Percentiles rank a stretch among this genome's conserved stretches.
These are phyloP conservation scores for Malus sylvestris DNA, from an alignment of 306 rosid genomes.

Conservation along the genomic window DNA sequence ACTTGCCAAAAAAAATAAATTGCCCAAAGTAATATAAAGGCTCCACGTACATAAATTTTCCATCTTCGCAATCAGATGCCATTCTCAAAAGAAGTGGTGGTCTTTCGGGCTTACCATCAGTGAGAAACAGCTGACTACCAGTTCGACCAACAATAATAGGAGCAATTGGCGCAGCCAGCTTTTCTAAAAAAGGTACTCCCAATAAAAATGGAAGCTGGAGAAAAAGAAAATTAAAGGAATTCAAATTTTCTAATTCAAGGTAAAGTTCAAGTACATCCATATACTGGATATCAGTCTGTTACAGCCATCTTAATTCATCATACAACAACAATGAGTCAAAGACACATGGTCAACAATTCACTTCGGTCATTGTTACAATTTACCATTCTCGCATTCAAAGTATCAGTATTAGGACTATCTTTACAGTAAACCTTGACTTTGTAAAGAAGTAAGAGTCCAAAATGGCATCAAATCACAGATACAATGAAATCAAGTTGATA, in stretches of 20 bases:
- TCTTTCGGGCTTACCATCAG: constrained; percentile 77
- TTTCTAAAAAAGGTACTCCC: constrained; percentile 79
- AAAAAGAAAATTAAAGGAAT: constrained; percentile 3
- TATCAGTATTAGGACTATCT: no score
- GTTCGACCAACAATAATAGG: constrained; percentile 78
- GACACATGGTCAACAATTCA: no score
- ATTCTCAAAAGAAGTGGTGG: constrained; percentile 90
- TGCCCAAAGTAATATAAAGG: not conserved
- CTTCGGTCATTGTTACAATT: no score
- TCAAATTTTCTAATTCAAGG: not conserved
- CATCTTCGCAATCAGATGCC: constrained; percentile 83
- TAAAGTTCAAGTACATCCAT: not conserved
- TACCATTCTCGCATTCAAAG: no score
- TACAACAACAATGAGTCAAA: not conserved
- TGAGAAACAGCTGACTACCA: constrained; percentile 91
- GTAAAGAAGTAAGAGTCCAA: not conserved
- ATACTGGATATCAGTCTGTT: not conserved
- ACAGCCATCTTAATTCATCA: not conserved
- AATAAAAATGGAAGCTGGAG: constrained; percentile 84
- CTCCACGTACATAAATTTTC: constrained; percentile 68
- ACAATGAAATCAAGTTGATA: constrained; percentile 9
- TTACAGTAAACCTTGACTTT: no score
- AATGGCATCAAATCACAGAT: not conserved
- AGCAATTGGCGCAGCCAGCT: constrained; percentile 77
- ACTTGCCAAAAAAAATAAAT: not conserved